Evolutionary conservation across 192 early-diverging fungal genomes (phyloP).

Genomic region (Irineochytrium annulatum): DNA sequence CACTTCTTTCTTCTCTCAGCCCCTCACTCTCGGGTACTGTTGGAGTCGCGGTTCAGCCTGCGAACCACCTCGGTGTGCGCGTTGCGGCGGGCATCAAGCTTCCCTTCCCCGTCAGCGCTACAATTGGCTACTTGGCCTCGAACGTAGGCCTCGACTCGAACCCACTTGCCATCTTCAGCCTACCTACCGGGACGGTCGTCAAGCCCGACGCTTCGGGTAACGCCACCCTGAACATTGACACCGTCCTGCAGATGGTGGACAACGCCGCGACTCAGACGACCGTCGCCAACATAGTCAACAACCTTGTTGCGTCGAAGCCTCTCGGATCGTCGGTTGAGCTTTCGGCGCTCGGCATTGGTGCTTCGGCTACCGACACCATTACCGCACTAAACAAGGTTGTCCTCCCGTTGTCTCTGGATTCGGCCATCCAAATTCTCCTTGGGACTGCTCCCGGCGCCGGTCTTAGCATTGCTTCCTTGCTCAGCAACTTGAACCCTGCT

Average conservation of each 20-base stretch:
- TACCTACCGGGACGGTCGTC: conserved; percentile 10
- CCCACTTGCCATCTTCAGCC: conserved; percentile 10
- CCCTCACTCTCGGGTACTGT: conserved; percentile 6
- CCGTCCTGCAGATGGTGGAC: conserved; percentile 21
- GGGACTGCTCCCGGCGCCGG: not conserved
- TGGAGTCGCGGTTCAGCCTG: not conserved
- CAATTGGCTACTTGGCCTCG: conserved; percentile 17
- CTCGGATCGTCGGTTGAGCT: conserved; percentile 11
- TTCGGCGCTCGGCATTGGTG: conserved; percentile 10
- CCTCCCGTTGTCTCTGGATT: not conserved
- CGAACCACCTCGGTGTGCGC: not conserved
- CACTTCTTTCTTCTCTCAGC: not conserved
- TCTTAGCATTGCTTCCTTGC: not conserved
- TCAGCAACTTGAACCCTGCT: not conserved
- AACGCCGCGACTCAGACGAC: conserved; percentile 16
- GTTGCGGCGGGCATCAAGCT: conserved; percentile 4
- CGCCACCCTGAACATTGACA: conserved; percentile 1
- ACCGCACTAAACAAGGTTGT: conserved; percentile 22
- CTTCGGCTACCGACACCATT: conserved; percentile 13
- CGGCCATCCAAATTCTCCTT: not conserved
- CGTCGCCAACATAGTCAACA: conserved; percentile 18
- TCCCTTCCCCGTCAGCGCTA: conserved; percentile 13
- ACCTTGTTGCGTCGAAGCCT: conserved; percentile 10
- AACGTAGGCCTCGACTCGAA: conserved; percentile 14
- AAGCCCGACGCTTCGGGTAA: conserved; percentile 5